A percentile compares a stretch with the other conserved stretches of the same genome.
These are phyloP conservation scores for Claviceps paspali DNA, from an alignment of 2,329 filamentous ascomycete genomes.

Conservation along the genomic window DNA sequence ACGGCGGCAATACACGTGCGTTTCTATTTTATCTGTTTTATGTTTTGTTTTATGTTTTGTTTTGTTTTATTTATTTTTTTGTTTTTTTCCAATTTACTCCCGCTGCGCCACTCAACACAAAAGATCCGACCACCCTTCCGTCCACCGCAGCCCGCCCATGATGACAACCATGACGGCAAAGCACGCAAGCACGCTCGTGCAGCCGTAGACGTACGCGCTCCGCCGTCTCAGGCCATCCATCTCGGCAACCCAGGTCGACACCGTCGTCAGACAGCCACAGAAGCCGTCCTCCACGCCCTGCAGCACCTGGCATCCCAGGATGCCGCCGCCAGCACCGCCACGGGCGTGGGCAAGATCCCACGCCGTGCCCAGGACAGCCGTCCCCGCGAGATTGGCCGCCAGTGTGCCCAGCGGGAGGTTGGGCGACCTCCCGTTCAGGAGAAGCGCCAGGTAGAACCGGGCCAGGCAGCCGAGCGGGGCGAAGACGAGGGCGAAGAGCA, in stretches of 20 bases:
- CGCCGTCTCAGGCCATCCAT: conserved; percentile 34
- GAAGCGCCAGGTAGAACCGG: conserved; percentile 57
- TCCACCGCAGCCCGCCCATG: conserved; percentile 66
- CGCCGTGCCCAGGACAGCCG: conserved; percentile 56
- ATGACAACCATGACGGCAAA: conserved; percentile 48
- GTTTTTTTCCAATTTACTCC: too few species aligned
- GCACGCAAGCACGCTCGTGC: conserved; percentile 41
- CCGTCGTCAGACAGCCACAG: conserved; percentile 49
- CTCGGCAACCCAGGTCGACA: conserved; percentile 53
- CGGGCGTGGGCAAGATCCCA: conserved; percentile 64
- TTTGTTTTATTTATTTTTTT: too few species aligned
- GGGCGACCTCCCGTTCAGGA: conserved; percentile 51
- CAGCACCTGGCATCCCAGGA: conserved; percentile 51
- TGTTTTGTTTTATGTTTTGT: too few species aligned
- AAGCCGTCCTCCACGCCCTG: conserved; percentile 54
- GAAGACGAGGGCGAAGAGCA: conserved; percentile 65
- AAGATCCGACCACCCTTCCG: conserved; percentile 33
- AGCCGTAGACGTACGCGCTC: conserved; percentile 53
- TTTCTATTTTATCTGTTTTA: too few species aligned
- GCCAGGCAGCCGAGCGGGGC: conserved; percentile 64
- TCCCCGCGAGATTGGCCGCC: conserved; percentile 63
- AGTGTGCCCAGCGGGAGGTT: conserved; percentile 81
- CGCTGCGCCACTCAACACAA: conserved; percentile 19
- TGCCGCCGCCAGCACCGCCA: conserved; percentile 33
- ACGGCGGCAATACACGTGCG: too few species aligned